Evolutionary conservation across 768 basidiomycete genomes (phyloP).

Genomic region (Aureoboletus auriporus): DNA sequence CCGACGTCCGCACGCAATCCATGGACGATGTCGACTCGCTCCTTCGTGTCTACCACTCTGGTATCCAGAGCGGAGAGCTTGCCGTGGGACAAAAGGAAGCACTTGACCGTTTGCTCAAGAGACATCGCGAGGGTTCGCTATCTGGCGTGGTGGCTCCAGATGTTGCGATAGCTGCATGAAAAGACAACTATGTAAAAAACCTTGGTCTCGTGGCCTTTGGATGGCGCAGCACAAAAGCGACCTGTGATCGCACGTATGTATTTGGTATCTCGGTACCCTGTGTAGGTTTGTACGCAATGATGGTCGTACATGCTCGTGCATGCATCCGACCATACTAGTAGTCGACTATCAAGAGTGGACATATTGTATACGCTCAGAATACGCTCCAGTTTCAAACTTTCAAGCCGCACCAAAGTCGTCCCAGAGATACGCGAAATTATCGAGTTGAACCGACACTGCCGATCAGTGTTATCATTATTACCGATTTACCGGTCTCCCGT

Average conservation of each 20-base stretch:
- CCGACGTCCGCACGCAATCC: constrained; percentile 95
- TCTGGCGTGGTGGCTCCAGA: neutral
- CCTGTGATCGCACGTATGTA: constrained; percentile 13
- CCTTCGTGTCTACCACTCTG: constrained; percentile 92
- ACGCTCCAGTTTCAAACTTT: too few species aligned
- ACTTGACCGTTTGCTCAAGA: constrained; percentile 79
- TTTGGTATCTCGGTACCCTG: constrained; percentile 8
- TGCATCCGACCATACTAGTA: too few species aligned
- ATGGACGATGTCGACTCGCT: constrained; percentile 99
- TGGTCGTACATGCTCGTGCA: too few species aligned
- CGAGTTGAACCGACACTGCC: too few species aligned
- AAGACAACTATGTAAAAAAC: neutral
- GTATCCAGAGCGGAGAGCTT: constrained; percentile 88
- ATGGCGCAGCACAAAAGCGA: constrained; percentile 17
- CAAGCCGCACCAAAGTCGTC: too few species aligned
- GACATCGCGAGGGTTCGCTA: constrained; percentile 51
- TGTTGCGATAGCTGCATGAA: constrained; percentile 9
- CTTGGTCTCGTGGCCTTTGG: neutral
- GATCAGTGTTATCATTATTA: too few species aligned
- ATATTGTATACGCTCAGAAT: too few species aligned
- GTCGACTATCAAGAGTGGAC: too few species aligned
- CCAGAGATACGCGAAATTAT: too few species aligned
- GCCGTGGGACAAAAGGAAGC: constrained; percentile 92
- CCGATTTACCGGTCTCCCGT: too few species aligned
- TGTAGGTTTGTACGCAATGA: neutral